Base-by-base conservation (phyloP, 345 rosid genomes). In the Turritis glabra region DNA sequence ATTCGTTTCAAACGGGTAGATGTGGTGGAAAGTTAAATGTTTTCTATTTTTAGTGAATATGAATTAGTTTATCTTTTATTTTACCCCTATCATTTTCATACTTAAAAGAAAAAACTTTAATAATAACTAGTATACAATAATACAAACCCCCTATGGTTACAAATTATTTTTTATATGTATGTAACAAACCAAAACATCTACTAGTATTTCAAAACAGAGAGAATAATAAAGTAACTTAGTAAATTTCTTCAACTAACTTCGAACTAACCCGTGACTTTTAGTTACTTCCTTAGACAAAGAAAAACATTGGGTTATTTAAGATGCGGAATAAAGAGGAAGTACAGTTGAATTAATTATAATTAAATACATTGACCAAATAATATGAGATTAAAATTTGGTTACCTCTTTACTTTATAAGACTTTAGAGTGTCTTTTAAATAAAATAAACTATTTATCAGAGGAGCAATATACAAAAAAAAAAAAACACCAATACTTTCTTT, bases 191-290 rank as follows among this genome's bases (percentile, higher is more conserved):
- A n/a, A n/a, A n/a, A n/a, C n/a, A n/a, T n/a, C n/a, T n/a, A 27
- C 15, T 10, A 9, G 30, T 29, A 14, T 7, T 8, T 54, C 8
- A 6, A 27, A 56, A 30, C 35, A 14, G 19, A 14, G 10, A 29
- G 11, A 3, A 19, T n/a, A 4, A 2, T 56, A 56, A 18, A 60
- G 44, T 19, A 12, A 19, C 11, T 11, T 29, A 12, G 23, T 41
- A 29, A 51, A 54, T 18, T 33, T 35, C 21, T 35, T 37, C 78
- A 66, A 65, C 72, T 56, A 53, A 40, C 55, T 41, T 64, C 4
- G 64, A 64, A 73, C 65, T 32, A 58, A 67, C 44, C 67, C 78
- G 22, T 75, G 67, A 37, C 66, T 33, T 32, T 41, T 30, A 29
- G 64, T 44, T 63, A 27, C 40, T 43, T 63, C 14, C 25, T 21